Evolutionary conservation across 106 monocot genomes (phyloP).

Genomic region (Platanthera zijinensis): DNA sequence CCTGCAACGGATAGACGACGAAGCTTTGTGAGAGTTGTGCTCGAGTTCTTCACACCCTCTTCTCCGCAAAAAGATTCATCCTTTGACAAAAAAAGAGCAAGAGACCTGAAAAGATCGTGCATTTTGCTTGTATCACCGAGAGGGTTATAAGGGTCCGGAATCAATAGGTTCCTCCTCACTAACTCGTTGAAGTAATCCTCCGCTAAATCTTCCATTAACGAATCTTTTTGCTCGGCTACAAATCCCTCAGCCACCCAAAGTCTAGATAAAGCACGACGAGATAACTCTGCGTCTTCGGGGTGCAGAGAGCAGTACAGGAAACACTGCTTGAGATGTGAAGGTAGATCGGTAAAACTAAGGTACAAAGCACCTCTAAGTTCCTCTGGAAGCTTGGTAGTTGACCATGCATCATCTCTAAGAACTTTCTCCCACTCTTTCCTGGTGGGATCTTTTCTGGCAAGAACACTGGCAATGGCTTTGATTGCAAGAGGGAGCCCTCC

Average conservation of each 20-base stretch:
- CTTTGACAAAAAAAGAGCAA: conserved; percentile 17
- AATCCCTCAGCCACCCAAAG: conserved; percentile 24
- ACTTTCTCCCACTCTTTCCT: conserved; percentile 23
- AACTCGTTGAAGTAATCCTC: conserved; percentile 27
- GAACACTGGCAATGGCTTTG: conserved; percentile 29
- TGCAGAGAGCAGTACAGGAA: conserved; percentile 19
- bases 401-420: conserved; percentile 17
- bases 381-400: conserved; percentile 10
- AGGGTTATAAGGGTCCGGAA: not conserved
- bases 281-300: conserved; percentile 4
- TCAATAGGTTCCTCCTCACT: conserved; percentile 20
- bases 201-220: conserved; percentile 25
- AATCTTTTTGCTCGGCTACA: not conserved
- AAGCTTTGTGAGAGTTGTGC: not conserved
- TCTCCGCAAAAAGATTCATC: conserved; percentile 9
- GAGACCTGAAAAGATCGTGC: conserved; percentile 29
- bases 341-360: conserved; percentile 33
- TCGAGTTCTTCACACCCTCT: not conserved
- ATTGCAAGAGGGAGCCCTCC: conserved; percentile 40
- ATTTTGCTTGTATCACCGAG: conserved; percentile 12
- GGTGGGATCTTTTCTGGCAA: conserved; percentile 11
- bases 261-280: not conserved
- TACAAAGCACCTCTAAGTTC: conserved; percentile 17
- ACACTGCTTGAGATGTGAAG: conserved; percentile 30
- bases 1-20: not conserved